Conservation (phyloP, 805 yeast genomes). For the Ogataea minuta region DNA sequence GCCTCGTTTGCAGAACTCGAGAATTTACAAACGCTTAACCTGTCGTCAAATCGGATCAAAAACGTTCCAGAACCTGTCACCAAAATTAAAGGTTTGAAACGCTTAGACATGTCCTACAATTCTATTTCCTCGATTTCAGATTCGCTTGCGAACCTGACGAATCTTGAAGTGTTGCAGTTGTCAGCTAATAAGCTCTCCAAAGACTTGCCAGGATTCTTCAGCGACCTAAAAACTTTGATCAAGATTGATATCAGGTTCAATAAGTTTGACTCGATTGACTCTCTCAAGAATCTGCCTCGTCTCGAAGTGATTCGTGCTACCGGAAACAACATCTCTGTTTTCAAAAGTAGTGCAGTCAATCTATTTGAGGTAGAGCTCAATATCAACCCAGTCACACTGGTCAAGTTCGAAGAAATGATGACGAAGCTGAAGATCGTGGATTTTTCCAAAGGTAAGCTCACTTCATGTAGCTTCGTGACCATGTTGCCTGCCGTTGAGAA, state of each 20-base stretch:
- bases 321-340: slow-evolving; percentile 71
- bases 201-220: slow-evolving; percentile 51
- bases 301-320: slow-evolving; percentile 73
- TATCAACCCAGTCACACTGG: slow-evolving; percentile 78
- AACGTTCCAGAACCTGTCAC: slow-evolving; percentile 64
- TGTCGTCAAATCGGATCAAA: slow-evolving; percentile 74
- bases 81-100: slow-evolving; percentile 54
- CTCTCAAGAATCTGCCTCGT: slow-evolving; percentile 54
- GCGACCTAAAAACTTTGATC: slow-evolving; percentile 53
- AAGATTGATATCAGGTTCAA: slow-evolving; percentile 80
- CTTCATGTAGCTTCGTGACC: slow-evolving; percentile 67
- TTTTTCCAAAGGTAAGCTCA: slow-evolving; percentile 76
- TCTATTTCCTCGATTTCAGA: slow-evolving; percentile 60
- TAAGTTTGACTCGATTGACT: slow-evolving; percentile 50
- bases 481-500: slow-evolving; percentile 67
- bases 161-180: slow-evolving; percentile 66
- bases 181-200: slow-evolving; percentile 67
- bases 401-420: slow-evolving; percentile 53
- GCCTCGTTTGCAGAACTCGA: slow-evolving; percentile 53
- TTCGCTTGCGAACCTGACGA: slow-evolving; percentile 54
- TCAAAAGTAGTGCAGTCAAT: slow-evolving; percentile 59
- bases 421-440: slow-evolving; percentile 67
- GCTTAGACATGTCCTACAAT: slow-evolving; percentile 82
- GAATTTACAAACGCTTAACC: slow-evolving; percentile 58
- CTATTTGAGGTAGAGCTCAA: slow-evolving; percentile 71